phyloP scores from a whole-genome alignment of 176 grass and related monocot genomes.

The Triticum dicoccoides region DNA sequence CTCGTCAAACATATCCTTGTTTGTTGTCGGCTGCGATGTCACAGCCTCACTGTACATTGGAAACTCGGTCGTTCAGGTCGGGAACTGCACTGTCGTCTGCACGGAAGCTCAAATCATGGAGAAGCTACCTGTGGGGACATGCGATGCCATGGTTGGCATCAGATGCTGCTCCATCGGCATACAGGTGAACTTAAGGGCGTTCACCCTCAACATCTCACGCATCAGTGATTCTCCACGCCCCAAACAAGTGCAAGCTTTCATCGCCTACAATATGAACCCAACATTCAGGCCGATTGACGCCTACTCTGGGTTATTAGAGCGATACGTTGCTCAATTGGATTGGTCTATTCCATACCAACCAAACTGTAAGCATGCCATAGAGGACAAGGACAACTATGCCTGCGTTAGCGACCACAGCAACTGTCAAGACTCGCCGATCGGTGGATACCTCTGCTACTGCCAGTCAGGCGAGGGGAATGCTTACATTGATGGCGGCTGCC shows the following conservation, averaged over 20 bases:
- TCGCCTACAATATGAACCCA: accelerated
- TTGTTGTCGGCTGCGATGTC: not conserved
- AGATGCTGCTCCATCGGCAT: not conserved
- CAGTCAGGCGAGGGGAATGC: not conserved
- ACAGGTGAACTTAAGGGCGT: not conserved
- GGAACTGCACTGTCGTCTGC: not conserved
- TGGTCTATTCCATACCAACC: not conserved
- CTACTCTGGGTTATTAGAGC: no score
- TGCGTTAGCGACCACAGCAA: not conserved
- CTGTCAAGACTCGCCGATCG: not conserved
- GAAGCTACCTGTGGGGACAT: not conserved
- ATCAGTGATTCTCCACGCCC: not conserved
- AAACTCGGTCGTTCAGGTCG: not conserved
- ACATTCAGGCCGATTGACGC: no score
- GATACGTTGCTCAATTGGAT: not conserved
- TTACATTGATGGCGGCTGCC: not conserved
- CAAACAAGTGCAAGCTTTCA: not conserved
- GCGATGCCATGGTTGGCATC: not conserved
- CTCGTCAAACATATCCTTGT: not conserved
- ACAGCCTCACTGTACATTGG: not conserved
- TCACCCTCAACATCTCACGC: not conserved
- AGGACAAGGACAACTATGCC: not conserved
- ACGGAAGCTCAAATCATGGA: not conserved
- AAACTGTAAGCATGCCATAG: not conserved
- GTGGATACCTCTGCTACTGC: not conserved